These are phyloP conservation scores for Lepiota brunneoincarnata DNA, from an alignment of 768 basidiomycete species.

Conservation along the genomic window DNA sequence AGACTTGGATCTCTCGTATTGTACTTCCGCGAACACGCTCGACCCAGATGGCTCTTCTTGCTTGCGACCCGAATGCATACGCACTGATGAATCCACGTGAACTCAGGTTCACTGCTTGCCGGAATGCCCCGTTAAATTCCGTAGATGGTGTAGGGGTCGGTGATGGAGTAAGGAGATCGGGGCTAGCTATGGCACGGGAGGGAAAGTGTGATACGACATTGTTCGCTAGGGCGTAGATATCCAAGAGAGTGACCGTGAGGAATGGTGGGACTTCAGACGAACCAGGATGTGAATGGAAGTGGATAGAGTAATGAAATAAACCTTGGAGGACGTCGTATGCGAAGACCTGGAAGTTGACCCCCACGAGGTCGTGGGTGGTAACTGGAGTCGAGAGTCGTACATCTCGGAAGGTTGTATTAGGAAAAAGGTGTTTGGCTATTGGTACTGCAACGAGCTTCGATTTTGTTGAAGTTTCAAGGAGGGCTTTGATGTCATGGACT, in stretches of 20 bases:
- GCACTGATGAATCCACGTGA: conserved; percentile 50
- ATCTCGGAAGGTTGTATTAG: conserved; percentile 38
- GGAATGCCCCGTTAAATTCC: neutral
- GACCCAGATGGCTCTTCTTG: conserved; percentile 54
- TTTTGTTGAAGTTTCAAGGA: conserved; percentile 11
- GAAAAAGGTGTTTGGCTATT: conserved; percentile 21
- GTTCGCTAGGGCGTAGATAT: conserved; percentile 40
- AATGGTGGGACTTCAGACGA: conserved; percentile 7
- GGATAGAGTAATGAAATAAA: conserved; percentile 46
- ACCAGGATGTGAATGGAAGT: conserved; percentile 10
- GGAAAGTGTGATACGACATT: conserved; percentile 14
- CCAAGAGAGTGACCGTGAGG: conserved; percentile 38
- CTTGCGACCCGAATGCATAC: conserved; percentile 44
- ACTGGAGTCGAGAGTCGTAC: conserved; percentile 34
- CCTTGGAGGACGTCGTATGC: conserved; percentile 45
- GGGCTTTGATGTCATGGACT: conserved; percentile 27
- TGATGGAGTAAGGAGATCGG: conserved; percentile 7
- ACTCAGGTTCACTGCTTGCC: conserved; percentile 3
- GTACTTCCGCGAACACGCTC: conserved; percentile 44
- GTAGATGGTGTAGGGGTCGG: conserved; percentile 7
- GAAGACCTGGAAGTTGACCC: conserved; percentile 35
- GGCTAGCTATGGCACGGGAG: neutral
- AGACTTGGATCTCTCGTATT: conserved; percentile 43
- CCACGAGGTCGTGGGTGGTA: neutral
- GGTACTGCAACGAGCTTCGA: neutral